Conservation (phyloP, 2,329 filamentous ascomycete species). For the Verticillium nubilum region DNA sequence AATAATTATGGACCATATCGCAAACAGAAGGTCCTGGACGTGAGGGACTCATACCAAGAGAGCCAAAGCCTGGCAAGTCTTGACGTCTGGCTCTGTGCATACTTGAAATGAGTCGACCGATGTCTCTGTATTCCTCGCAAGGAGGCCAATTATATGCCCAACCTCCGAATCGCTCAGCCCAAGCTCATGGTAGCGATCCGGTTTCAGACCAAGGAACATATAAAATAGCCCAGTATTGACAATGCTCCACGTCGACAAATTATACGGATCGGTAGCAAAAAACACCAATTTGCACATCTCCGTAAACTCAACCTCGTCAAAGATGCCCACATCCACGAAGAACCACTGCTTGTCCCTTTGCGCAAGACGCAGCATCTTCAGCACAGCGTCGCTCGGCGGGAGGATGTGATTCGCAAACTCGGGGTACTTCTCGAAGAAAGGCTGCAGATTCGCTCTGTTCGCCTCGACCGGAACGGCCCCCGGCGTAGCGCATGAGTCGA, state of each 20-base stretch:
- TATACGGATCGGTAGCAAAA: constrained; percentile 21
- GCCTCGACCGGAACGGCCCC: background rate
- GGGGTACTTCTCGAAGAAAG: constrained; percentile 12
- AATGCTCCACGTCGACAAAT: constrained; percentile 19
- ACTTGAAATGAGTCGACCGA: constrained; percentile 19
- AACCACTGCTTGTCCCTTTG: constrained; percentile 18
- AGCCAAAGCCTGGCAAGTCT: constrained; percentile 19
- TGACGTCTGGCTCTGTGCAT: constrained; percentile 19
- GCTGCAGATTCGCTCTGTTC: background rate
- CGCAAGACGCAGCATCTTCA: constrained; percentile 18
- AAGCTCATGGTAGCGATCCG: constrained; percentile 11
- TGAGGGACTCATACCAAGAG: constrained; percentile 16
- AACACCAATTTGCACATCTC: constrained; percentile 19
- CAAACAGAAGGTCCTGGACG: no score
- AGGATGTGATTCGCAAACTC: constrained; percentile 13
- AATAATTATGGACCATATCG: no score
- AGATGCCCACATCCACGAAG: constrained; percentile 18
- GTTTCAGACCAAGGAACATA: constrained; percentile 14
- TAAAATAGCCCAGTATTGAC: constrained; percentile 21
- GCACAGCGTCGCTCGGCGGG: constrained; percentile 18
- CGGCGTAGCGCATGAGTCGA: background rate
- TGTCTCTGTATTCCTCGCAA: constrained; percentile 16
- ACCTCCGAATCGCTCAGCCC: constrained; percentile 1
- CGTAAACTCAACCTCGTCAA: constrained; percentile 18
- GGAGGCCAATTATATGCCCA: constrained; percentile 4